A percentile compares a stretch with the other conserved stretches of the same genome.
Evolutionary conservation across 176 grass and related monocot species (phyloP).

Genomic region (Sorghum bicolor): DNA sequence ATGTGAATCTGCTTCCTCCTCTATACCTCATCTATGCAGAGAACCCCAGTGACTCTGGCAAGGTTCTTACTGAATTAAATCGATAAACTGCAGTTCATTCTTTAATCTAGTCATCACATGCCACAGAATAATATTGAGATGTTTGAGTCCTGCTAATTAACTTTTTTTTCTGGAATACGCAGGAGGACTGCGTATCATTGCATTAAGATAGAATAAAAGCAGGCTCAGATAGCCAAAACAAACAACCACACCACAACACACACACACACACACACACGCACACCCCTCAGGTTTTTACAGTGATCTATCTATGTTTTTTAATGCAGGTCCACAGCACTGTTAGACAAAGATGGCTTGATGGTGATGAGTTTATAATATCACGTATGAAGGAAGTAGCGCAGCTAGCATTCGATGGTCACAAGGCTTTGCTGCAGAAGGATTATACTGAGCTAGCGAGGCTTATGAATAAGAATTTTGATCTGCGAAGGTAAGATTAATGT

Average conservation of each 20-base stretch:
- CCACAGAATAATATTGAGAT: not conserved
- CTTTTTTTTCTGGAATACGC: too few relatives aligned
- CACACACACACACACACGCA: too few relatives aligned
- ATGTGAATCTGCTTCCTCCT: slow-evolving; percentile 59
- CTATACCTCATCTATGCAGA: slow-evolving; percentile 76
- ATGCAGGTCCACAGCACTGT: slow-evolving; percentile 75
- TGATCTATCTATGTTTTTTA: not conserved
- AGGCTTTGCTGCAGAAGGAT: slow-evolving; percentile 54
- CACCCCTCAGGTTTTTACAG: too few relatives aligned
- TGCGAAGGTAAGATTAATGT: slow-evolving; percentile 53
- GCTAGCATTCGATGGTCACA: slow-evolving; percentile 52
- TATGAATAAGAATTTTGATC: slow-evolving; percentile 76
- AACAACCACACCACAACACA: too few relatives aligned
- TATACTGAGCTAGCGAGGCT: slow-evolving; percentile 44
- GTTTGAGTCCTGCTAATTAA: not conserved
- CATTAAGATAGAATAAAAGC: too few relatives aligned
- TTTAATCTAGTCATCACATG: not conserved
- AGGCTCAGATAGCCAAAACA: too few relatives aligned
- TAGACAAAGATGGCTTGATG: slow-evolving; percentile 73
- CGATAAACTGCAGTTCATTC: not conserved
- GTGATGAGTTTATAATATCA: slow-evolving; percentile 59
- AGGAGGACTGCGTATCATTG: too few relatives aligned
- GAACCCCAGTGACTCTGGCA: slow-evolving; percentile 90
- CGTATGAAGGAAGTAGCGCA: slow-evolving; percentile 71
- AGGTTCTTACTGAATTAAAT: slow-evolving; percentile 50